Evolutionary conservation across 192 early-diverging fungal species (phyloP).

Genomic region (Coemansia sp.): DNA sequence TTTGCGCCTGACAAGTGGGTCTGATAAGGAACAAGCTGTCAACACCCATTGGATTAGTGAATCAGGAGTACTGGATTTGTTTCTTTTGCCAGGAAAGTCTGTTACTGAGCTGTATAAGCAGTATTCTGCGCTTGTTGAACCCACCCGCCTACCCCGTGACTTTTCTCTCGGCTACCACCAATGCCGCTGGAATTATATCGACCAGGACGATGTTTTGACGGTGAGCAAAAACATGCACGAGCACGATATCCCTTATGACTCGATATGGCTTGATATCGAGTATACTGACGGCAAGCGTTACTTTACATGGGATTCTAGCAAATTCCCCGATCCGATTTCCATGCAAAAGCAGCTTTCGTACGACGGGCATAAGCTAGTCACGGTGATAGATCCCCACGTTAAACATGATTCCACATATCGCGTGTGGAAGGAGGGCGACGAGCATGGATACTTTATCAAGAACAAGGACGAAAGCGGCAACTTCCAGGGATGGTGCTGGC

Average conservation of each 20-base stretch:
- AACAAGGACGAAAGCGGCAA: conserved; percentile 63
- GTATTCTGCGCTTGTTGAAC: conserved; percentile 79
- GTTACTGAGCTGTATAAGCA: conserved; percentile 69
- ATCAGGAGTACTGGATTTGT: conserved; percentile 86
- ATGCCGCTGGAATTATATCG: conserved; percentile 98
- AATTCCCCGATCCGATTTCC: conserved; percentile 83
- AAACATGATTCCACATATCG: conserved; percentile 79
- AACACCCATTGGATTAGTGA: conserved; percentile 94
- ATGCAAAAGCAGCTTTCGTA: conserved; percentile 79
- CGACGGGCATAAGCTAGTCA: conserved; percentile 84
- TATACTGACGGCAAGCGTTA: conserved; percentile 98
- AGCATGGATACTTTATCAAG: conserved; percentile 77
- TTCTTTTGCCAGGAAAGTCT: conserved; percentile 76
- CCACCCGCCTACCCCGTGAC: conserved; percentile 77
- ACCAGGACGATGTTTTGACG: conserved; percentile 82
- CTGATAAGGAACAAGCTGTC: conserved; percentile 24
- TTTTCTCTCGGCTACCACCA: conserved; percentile 97
- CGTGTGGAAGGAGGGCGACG: conserved; percentile 77
- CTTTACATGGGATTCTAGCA: conserved; percentile 93
- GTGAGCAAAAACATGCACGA: conserved; percentile 89
- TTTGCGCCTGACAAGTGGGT: conserved; percentile 25
- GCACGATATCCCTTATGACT: conserved; percentile 94
- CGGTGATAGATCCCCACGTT: conserved; percentile 97
- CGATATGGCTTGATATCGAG: conserved; percentile 99
- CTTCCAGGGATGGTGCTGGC: conserved; percentile 99